phyloP scores from a whole-genome alignment of 495 filamentous ascomycete species.

The Oleoguttula mirabilis region DNA sequence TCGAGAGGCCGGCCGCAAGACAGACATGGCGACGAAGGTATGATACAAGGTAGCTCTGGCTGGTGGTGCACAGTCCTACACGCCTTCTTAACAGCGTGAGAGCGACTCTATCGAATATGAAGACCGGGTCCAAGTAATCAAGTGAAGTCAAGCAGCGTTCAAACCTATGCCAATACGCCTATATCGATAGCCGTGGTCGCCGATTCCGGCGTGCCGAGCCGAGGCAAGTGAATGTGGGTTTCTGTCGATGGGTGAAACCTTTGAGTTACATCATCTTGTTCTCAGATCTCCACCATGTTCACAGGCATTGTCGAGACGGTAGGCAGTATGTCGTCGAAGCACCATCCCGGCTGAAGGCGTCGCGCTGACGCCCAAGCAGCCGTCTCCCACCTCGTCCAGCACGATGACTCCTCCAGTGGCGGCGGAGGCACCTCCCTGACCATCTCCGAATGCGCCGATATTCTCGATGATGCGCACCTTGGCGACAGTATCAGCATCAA shows the following conservation, averaged over 20 bases:
- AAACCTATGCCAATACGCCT: no score
- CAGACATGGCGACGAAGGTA: conserved; percentile 4
- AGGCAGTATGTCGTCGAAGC: conserved; percentile 68
- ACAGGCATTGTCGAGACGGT: conserved; percentile 94
- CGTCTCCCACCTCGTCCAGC: conserved; percentile 65
- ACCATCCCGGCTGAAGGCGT: conserved; percentile 3
- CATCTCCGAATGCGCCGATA: conserved; percentile 59
- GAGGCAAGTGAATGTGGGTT: no score
- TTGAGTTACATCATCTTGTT: no score
- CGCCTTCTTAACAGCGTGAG: no score
- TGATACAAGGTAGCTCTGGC: no score
- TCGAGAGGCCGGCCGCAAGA: neutral
- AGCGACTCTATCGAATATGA: no score
- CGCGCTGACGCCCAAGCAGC: conserved; percentile 41
- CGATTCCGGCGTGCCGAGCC: no score
- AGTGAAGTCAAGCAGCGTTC: no score
- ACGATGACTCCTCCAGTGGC: conserved; percentile 55
- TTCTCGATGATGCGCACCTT: conserved; percentile 70
- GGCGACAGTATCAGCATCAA: conserved; percentile 92
- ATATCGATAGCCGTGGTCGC: no score
- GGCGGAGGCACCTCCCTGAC: conserved; percentile 79
- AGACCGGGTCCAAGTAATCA: no score
- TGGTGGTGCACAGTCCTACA: no score
- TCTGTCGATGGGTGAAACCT: no score
- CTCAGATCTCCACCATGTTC: conserved; percentile 56